Percentiles rank a stretch among this genome's conserved stretches.
These are phyloP conservation scores for Aureoboletus auriporus DNA, from an alignment of 768 basidiomycete species.

Conservation along the genomic window DNA sequence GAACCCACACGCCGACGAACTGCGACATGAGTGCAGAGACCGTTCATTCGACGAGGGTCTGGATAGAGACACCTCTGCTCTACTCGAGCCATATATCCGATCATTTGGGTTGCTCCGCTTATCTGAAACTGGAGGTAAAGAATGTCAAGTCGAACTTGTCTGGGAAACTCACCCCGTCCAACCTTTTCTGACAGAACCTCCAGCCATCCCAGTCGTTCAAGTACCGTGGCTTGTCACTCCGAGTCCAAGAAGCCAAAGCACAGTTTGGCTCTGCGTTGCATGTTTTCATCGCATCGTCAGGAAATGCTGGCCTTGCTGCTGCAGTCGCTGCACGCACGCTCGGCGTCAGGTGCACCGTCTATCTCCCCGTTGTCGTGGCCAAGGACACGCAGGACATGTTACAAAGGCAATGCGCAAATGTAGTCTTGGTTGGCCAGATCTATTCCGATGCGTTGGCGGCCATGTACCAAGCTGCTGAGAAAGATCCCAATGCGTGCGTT, in stretches of 20 bases:
- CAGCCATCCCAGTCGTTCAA: slow-evolving; percentile 79
- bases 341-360: slow-evolving; percentile 60
- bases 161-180: too few relatives aligned
- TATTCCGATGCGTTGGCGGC: slow-evolving; percentile 55
- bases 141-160: too few relatives aligned
- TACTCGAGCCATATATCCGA: slow-evolving; percentile 57
- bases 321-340: slow-evolving; percentile 59
- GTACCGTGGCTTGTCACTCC: slow-evolving; percentile 64
- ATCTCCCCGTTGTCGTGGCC: slow-evolving; percentile 53
- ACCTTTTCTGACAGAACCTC: slow-evolving; percentile 54
- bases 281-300: slow-evolving; percentile 67
- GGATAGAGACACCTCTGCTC: slow-evolving; percentile 64
- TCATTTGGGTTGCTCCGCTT: slow-evolving; percentile 46
- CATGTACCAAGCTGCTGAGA: slow-evolving; percentile 43
- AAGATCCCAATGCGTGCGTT: slow-evolving; percentile 52
- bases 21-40: background rate
- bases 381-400: slow-evolving; percentile 48
- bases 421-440: slow-evolving; percentile 52
- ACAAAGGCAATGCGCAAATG: slow-evolving; percentile 49
- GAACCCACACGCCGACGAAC: too few relatives aligned
- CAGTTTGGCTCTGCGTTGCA: slow-evolving; percentile 53
- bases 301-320: slow-evolving; percentile 77
- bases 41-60: slow-evolving; percentile 30
- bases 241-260: slow-evolving; percentile 48
- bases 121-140: slow-evolving; percentile 73